Base-by-base conservation (phyloP, 495 filamentous ascomycete genomes). In the Cercophora samala region DNA sequence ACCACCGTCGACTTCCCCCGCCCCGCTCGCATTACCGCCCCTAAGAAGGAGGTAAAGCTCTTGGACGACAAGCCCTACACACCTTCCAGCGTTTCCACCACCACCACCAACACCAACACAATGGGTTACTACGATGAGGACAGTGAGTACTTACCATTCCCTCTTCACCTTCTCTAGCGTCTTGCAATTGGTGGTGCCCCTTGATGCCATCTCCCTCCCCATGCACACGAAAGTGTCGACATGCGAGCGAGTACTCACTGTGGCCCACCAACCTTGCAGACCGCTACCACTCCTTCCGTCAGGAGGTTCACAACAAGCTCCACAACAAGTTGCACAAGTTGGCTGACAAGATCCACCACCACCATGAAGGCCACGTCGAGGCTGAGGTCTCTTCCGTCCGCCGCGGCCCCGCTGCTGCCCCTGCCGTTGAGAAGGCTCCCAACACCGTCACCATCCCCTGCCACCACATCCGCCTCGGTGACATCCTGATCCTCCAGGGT, bases 111-210 rank as follows among this genome's bases (percentile, higher is more conserved):
- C 81, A 91, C 91, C 79, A 85, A 82, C 81, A 91, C 91, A 78
- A 97, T 97, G 93, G 93, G 92, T 85, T 97, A 97, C 88, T 97
- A 96, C 92, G 93, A 97, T 91, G 91, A 96, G 83, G 90, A 94
- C 70, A 82, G 84, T 87, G 76, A 80, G 84, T 66, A 60, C 62
- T 19, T 23, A 6, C 24, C 29, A 54, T 62, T 61, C 46, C 56
- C 55, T 8, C 42, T 54, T 8, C 65, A 29, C 5, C 25, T 26
- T 25, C 23, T 32, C 52, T 51, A 22, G 17, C 24, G 56, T 37
- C 25, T 37, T 55, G 15, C 54, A n/a, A 51, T 21, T 68, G 22
- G 58, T 60, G 22, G 18, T 65, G 11, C 22, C 46, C n/a, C 17
- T 56, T 23, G 19, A 26, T 23, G 11, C 4, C 32, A 58, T 58